phyloP scores from a whole-genome alignment of 1,284 basidiomycete genomes.

The Pseudozyma hubeiensis region DNA sequence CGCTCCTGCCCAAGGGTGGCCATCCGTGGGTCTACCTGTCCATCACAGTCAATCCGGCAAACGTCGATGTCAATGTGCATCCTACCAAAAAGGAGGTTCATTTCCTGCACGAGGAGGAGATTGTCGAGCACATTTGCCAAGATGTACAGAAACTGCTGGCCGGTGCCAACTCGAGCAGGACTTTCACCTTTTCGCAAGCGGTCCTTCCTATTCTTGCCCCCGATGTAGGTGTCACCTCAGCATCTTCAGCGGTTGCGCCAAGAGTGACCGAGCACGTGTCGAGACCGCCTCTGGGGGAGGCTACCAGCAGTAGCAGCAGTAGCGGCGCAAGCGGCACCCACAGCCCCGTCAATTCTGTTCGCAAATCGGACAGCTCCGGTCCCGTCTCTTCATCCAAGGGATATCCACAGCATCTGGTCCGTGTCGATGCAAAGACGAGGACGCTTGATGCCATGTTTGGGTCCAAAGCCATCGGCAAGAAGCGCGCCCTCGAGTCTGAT shows the following conservation, averaged over 20 bases:
- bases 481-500: slow-evolving; percentile 14
- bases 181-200: slow-evolving; percentile 52
- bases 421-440: slow-evolving; percentile 86
- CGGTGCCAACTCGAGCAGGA: slow-evolving; percentile 61
- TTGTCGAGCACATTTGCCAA: slow-evolving; percentile 81
- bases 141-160: slow-evolving; percentile 46
- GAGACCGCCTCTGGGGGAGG: slow-evolving; percentile 12
- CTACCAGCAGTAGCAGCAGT: slow-evolving; percentile 22
- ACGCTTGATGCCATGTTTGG: slow-evolving; percentile 83
- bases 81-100: slow-evolving; percentile 97
- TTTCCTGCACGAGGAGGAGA: slow-evolving; percentile 90
- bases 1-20: slow-evolving; percentile 89
- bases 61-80: slow-evolving; percentile 97
- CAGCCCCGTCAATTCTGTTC: slow-evolving; percentile 6
- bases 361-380: slow-evolving; percentile 9
- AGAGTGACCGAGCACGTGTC: background rate
- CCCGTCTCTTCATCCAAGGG: slow-evolving; percentile 34
- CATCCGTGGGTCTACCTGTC: slow-evolving; percentile 93
- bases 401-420: slow-evolving; percentile 87
- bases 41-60: slow-evolving; percentile 83
- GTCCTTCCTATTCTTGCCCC: slow-evolving; percentile 32
- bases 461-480: slow-evolving; percentile 18
- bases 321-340: slow-evolving; percentile 8
- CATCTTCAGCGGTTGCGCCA: background rate
- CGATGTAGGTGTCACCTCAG: slow-evolving; percentile 4